Base-by-base conservation (phyloP, 2,329 filamentous ascomycete species). In the Botrytis paeoniae region DNA sequence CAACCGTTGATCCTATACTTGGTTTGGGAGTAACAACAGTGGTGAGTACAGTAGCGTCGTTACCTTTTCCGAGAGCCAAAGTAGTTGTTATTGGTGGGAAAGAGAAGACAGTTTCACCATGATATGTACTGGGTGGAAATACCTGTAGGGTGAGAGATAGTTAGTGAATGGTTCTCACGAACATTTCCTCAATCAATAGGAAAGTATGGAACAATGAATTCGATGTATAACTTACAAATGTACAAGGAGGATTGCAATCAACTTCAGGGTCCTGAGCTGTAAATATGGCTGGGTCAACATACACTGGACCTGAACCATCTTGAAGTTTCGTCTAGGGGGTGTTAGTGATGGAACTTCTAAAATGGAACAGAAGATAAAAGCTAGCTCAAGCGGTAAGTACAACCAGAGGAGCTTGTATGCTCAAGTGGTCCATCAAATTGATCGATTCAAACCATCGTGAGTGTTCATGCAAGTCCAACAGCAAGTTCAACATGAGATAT, bases 101-200 rank as follows among this genome's bases (percentile, higher is more conserved):
- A 18, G 43, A 51, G n/a, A 68, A 51, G 41, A 51, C 29, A 10
- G 64, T 68, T 35, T 22, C n/a, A 16, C 64, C 48, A 48, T 45
- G 22, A 39, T 68, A 68, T 68, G 37, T 62, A 62, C 37, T 62
- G n/a, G 60, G 60, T 41, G 60, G 60, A 16, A 62, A 62, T 29
- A 62, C 37, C 60, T 62, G n/a, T 7, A 29, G 6, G 6, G n/a
- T 41, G 10, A 20, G 16, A 9, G 39, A n/a, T 7, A 29, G 25
- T 62, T 10, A 62, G 60, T 20, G 18, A 20, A 16, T 29, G 2
- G 3, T 29, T n/a, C 14, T 41, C n/a, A 14, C 3, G 8, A 18
- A 20, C 7, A 20, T 4, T 5, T 29, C 0, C 16, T 4, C 22
- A 16, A 39, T 37, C 5, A 6, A 37, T 10, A n/a, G 37, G 37